phyloP scores from a whole-genome alignment of 2,329 filamentous ascomycete species.

The Talaromyces sp. region DNA sequence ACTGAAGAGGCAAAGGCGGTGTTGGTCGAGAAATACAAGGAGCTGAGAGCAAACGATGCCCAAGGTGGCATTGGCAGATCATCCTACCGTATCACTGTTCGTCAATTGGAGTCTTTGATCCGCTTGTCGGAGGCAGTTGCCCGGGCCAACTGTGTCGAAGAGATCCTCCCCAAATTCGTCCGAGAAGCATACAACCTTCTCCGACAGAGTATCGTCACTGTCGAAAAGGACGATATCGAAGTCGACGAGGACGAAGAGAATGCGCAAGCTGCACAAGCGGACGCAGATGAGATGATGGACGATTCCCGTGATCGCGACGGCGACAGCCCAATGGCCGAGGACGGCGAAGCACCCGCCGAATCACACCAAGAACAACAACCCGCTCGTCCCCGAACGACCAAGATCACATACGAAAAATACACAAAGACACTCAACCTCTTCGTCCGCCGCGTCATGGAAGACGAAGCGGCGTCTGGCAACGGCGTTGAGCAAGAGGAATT shows the following conservation, averaged over 20 bases:
- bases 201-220: conserved; percentile 91
- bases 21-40: conserved; percentile 91
- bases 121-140: conserved; percentile 96
- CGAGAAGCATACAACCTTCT: conserved; percentile 88
- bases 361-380: conserved; percentile 25
- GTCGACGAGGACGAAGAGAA: conserved; percentile 71
- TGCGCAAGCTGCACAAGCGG: conserved; percentile 36
- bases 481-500: conserved; percentile 82
- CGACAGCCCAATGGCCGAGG: conserved; percentile 54
- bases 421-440: conserved; percentile 84
- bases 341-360: conserved; percentile 44
- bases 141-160: conserved; percentile 93
- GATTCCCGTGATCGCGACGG: conserved; percentile 46
- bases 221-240: conserved; percentile 96
- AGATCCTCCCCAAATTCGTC: conserved; percentile 80
- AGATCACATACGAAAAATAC: conserved; percentile 94
- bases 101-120: conserved; percentile 94
- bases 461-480: conserved; percentile 71
- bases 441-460: conserved; percentile 76
- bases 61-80: conserved; percentile 92
- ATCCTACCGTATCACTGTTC: conserved; percentile 94
- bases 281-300: conserved; percentile 47
- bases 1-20: conserved; percentile 79
- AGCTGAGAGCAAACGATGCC: conserved; percentile 86
- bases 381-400: conserved; percentile 62